Evolutionary conservation across 2,329 filamentous ascomycete genomes (phyloP).

Genomic region (Aspergillus luchuensis): DNA sequence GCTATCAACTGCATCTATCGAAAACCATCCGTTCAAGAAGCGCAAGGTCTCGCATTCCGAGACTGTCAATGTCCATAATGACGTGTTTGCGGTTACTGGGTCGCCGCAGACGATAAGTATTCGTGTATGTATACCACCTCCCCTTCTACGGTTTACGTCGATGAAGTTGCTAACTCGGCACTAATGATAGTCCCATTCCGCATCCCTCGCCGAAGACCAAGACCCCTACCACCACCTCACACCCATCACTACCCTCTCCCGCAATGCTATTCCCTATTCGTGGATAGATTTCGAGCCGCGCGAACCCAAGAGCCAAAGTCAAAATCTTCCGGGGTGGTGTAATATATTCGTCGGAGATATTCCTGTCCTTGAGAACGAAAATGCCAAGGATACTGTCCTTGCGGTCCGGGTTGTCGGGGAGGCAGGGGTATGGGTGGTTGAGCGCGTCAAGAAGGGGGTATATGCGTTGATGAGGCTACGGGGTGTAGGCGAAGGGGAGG

Average conservation of each 20-base stretch:
- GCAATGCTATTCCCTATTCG: constrained; percentile 40
- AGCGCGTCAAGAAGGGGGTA: constrained; percentile 42
- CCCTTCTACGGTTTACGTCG: no score
- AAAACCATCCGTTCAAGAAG: constrained; percentile 33
- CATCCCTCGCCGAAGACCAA: constrained; percentile 30
- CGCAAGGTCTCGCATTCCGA: constrained; percentile 28
- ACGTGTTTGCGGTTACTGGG: neutral
- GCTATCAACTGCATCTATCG: neutral
- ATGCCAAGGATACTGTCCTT: neutral
- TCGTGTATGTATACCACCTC: neutral
- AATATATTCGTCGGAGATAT: constrained; percentile 42
- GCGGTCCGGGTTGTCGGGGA: neutral
- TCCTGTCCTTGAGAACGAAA: constrained; percentile 32
- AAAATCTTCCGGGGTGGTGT: constrained; percentile 33
- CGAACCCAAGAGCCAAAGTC: constrained; percentile 25
- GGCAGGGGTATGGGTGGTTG: constrained; percentile 36
- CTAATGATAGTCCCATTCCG: constrained; percentile 34
- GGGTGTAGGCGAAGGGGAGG: constrained; percentile 40
- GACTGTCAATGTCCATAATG: neutral
- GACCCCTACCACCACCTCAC: constrained; percentile 38
- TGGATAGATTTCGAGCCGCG: constrained; percentile 41
- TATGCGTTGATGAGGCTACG: constrained; percentile 44
- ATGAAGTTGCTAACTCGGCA: neutral
- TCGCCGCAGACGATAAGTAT: neutral
- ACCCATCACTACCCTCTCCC: constrained; percentile 40